Percentiles rank a stretch among this genome's conserved stretches.
phyloP scores from a whole-genome alignment of 225 moss, liverwort and hornwort genomes.

The Polytrichum formosum region DNA sequence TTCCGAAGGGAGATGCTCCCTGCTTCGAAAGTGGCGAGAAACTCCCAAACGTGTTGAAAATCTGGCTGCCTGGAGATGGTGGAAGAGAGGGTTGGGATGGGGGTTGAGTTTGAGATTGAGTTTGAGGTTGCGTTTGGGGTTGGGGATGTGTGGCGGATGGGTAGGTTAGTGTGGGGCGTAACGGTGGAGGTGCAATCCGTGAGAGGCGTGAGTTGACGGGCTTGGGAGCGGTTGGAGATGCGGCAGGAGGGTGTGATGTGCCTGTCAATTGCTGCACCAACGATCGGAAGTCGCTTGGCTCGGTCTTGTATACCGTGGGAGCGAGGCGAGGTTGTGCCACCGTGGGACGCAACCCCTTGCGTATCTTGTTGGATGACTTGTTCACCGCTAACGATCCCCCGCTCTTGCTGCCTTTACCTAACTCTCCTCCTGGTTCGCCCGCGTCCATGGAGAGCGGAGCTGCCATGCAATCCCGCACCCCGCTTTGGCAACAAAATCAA shows the following conservation, averaged over 20 bases:
- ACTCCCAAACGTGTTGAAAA: conserved; percentile 49
- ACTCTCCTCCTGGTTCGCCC: conserved; percentile 31
- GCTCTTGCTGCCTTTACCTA: conserved; percentile 40
- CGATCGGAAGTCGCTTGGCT: conserved; percentile 78
- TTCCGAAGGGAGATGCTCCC: conserved; percentile 46
- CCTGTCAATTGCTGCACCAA: conserved; percentile 91
- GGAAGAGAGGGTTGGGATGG: conserved; percentile 25
- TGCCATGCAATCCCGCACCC: conserved; percentile 26
- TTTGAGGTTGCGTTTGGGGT: conserved; percentile 21
- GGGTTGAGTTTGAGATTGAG: conserved; percentile 24
- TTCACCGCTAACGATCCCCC: conserved; percentile 72
- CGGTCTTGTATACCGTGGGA: conserved; percentile 86
- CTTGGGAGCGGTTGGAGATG: conserved; percentile 43
- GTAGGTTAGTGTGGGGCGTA: conserved; percentile 66
- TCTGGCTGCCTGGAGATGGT: conserved; percentile 32
- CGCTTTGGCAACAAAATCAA: neutral
- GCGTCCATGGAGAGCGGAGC: conserved; percentile 46
- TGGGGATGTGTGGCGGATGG: conserved; percentile 35
- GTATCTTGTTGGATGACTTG: conserved; percentile 79
- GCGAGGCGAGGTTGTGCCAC: conserved; percentile 71
- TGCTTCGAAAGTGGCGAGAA: conserved; percentile 68
- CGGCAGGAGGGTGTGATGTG: conserved; percentile 47
- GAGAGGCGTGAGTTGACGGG: conserved; percentile 70
- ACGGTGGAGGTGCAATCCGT: conserved; percentile 84
- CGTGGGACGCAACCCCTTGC: conserved; percentile 71